Evolutionary conservation across 1,139 yeast species (phyloP), one percentile per base, ranked within the genome.

Genomic region (Scheffersomyces cryptocercus): DNA sequence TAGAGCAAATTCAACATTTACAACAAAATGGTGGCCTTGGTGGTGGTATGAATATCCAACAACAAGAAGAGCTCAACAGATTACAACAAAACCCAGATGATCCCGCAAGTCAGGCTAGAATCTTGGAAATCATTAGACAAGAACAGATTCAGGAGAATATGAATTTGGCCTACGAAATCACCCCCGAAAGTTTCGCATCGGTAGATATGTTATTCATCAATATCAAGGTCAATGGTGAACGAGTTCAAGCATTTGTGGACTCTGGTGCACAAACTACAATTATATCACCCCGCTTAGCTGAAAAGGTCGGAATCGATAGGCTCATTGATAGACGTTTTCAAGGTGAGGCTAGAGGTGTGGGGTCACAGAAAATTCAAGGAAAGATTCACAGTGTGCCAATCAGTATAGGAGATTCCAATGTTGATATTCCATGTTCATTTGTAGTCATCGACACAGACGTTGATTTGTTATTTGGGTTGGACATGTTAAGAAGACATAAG

Each of bases 221-320:
- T 44, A 75, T 90, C 41, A 82, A 81, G 48, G 85, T 93, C 24
- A 90, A 91, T 57, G 93, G 95, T 0, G 75, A 77, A 39, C 81
- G 84, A 20, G 87, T 90, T 7, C 88, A 88, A 61, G 98, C 98
- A 0, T 88, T 93, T 70, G 96, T 93, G 9, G 99, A 93, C 61
- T 83, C 97, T 0, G 99, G 99, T 2, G 99, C 99, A 0, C 97
- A 90, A 62, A 75, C 82, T 35, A 90, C 99, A 0, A 85, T 91
- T 40, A 85, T 75, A n/a, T 82, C 90, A 15, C 87, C 96, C 1
- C 67, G 71, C 36, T 73, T 93, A 52, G 97, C 96, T 0, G 86
- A 85, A 50, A 70, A 73, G 45, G 81, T 93, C 43, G 88, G 88
- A 0, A 68, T 93, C 36, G 68, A 82, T 20, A 81, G 86, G 52